Percentiles rank a stretch among this genome's conserved stretches.
These are phyloP conservation scores for Wickerhamiella shivajii DNA, from an alignment of 805 yeast genomes.

Conservation along the genomic window DNA sequence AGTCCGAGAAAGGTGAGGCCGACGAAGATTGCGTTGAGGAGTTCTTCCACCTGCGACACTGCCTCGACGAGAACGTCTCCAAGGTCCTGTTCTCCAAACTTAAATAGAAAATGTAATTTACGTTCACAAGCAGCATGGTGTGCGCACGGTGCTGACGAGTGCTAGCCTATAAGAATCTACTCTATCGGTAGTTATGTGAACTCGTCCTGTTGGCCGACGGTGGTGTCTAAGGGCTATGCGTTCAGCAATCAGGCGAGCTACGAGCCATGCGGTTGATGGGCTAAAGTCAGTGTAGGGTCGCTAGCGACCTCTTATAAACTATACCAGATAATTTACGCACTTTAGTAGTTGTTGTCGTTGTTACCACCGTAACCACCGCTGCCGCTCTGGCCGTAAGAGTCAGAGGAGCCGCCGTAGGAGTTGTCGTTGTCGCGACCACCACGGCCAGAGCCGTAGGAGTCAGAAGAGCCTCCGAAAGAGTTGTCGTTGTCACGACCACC, in stretches of 20 bases:
- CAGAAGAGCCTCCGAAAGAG: neutral
- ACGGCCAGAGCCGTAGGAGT: conserved; percentile 5
- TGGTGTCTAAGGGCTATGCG: too few relatives aligned
- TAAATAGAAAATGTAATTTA: too few relatives aligned
- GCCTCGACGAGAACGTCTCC: conserved; percentile 80
- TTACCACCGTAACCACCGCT: conserved; percentile 4
- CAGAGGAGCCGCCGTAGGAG: neutral
- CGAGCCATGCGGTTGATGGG: too few relatives aligned
- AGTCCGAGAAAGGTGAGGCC: conserved; percentile 60
- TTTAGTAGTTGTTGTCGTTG: neutral
- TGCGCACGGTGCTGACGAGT: too few relatives aligned
- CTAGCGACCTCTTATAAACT: too few relatives aligned
- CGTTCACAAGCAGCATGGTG: neutral
- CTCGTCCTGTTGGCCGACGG: too few relatives aligned
- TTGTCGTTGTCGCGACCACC: neutral
- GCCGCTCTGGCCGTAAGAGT: neutral
- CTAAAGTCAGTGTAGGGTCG: too few relatives aligned
- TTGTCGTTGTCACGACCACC: conserved; percentile 1
- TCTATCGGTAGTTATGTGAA: too few relatives aligned
- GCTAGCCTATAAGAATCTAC: too few relatives aligned
- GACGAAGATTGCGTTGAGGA: conserved; percentile 96
- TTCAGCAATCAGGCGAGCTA: too few relatives aligned
- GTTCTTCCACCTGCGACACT: conserved; percentile 92
- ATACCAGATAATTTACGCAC: too few relatives aligned
- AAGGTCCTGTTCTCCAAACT: conserved; percentile 79